phyloP scores from a whole-genome alignment of 192 early-diverging fungal species.

The Coemansia sp. region DNA sequence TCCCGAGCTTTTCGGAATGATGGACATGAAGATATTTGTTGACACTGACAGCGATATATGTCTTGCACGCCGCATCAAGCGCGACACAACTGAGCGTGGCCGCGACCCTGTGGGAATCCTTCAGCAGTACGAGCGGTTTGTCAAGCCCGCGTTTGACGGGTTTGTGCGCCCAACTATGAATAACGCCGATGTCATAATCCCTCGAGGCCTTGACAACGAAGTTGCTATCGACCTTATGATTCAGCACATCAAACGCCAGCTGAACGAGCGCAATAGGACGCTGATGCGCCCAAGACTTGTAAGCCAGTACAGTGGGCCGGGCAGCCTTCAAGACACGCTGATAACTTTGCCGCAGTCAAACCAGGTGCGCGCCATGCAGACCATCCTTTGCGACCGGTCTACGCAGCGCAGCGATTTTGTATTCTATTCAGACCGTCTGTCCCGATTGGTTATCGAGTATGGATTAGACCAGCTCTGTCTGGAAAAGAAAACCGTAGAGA shows the following conservation, averaged over 20 bases:
- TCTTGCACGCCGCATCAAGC: constrained; percentile 80
- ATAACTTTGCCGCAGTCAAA: constrained; percentile 53
- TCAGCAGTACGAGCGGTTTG: constrained; percentile 87
- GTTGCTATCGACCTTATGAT: constrained; percentile 91
- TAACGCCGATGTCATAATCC: constrained; percentile 92
- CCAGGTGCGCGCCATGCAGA: constrained; percentile 70
- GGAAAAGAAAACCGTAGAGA: constrained; percentile 51
- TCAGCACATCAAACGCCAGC: constrained; percentile 83
- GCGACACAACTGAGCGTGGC: constrained; percentile 88
- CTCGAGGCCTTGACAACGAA: constrained; percentile 85
- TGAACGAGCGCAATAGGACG: constrained; percentile 64
- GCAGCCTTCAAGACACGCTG: constrained; percentile 26
- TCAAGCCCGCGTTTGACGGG: constrained; percentile 92
- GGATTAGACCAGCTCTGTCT: constrained; percentile 67
- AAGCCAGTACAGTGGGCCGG: constrained; percentile 19
- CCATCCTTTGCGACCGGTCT: constrained; percentile 72
- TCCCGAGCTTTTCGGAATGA: constrained; percentile 71
- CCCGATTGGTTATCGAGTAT: constrained; percentile 79
- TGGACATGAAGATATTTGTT: constrained; percentile 91
- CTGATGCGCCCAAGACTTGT: constrained; percentile 45
- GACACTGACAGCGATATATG: constrained; percentile 94
- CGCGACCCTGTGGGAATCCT: constrained; percentile 85
- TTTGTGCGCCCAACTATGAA: constrained; percentile 90
- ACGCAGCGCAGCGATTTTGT: constrained; percentile 84
- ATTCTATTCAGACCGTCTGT: constrained; percentile 88